Evolutionary conservation across 257 asterid species (phyloP).

Genomic region (Ehretia macrophylla): DNA sequence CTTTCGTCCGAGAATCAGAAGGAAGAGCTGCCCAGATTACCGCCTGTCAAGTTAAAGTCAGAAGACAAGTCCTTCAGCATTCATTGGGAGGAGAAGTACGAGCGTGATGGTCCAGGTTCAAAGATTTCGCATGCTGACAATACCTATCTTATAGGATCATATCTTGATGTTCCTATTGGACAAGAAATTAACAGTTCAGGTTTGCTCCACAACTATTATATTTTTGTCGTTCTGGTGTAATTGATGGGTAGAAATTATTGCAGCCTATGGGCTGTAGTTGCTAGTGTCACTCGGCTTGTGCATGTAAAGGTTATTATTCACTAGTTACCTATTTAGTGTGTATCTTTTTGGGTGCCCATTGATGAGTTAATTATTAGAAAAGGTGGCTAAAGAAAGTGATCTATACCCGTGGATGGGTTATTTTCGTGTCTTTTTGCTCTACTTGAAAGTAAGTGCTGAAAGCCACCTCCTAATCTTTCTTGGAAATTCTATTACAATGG

Average conservation of each 20-base stretch:
- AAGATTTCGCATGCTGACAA: slow-evolving; percentile 59
- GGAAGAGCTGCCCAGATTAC: slow-evolving; percentile 89
- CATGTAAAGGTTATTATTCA: not conserved
- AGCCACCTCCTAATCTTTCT: no score
- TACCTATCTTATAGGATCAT: slow-evolving; percentile 78
- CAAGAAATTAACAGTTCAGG: slow-evolving; percentile 82
- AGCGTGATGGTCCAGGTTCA: slow-evolving; percentile 58
- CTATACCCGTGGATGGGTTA: no score
- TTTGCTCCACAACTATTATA: slow-evolving; percentile 16
- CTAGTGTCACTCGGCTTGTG: not conserved
- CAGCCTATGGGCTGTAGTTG: not conserved
- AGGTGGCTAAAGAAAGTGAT: no score
- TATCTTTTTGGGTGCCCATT: not conserved
- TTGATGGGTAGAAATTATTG: not conserved
- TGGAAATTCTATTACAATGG: no score
- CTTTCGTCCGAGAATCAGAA: slow-evolving; percentile 54
- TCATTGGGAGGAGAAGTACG: slow-evolving; percentile 87
- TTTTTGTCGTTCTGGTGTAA: slow-evolving; percentile 12
- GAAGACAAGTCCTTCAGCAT: slow-evolving; percentile 73
- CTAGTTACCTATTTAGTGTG: not conserved
- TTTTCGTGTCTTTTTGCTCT: no score
- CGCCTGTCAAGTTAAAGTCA: slow-evolving; percentile 88
- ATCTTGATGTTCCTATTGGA: slow-evolving; percentile 91
- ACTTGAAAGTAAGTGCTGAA: no score
- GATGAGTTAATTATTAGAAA: no score